A percentile compares a stretch with the other conserved stretches of the same genome.
Conservation (phyloP, 441 rosid species). For the Jatropha multifida region DNA sequence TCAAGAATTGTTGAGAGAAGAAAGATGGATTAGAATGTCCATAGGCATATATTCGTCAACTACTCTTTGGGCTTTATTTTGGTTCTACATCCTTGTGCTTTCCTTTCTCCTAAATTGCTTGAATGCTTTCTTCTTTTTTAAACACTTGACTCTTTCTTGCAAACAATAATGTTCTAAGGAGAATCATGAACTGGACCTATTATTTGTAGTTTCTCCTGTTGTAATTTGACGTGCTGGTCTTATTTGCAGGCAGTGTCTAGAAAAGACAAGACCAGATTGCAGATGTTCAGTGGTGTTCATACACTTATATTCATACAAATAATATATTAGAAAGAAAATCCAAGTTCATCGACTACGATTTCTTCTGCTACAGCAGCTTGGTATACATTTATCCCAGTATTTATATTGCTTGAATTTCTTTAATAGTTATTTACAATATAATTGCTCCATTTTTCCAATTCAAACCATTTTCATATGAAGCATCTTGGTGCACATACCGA, state of each 20-base stretch:
- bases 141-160: background rate
- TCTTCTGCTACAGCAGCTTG: background rate
- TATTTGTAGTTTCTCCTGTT: background rate
- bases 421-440: background rate
- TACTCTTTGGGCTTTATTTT: too few species aligned
- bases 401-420: background rate
- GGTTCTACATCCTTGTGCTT: background rate
- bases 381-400: background rate
- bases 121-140: background rate
- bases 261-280: background rate
- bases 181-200: background rate
- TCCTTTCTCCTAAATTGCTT: background rate
- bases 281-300: background rate
- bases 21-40: too few species aligned
- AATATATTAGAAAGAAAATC: background rate
- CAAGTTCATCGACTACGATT: background rate
- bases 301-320: background rate
- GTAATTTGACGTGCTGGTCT: background rate
- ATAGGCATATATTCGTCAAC: too few species aligned
- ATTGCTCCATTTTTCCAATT: background rate
- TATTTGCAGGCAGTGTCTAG: background rate
- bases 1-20: too few species aligned
- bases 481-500: background rate
- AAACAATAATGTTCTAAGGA: too few species aligned
- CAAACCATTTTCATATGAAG: background rate